Base-by-base conservation (phyloP, 768 basidiomycete genomes). In the Pleurotus cornucopiae region DNA sequence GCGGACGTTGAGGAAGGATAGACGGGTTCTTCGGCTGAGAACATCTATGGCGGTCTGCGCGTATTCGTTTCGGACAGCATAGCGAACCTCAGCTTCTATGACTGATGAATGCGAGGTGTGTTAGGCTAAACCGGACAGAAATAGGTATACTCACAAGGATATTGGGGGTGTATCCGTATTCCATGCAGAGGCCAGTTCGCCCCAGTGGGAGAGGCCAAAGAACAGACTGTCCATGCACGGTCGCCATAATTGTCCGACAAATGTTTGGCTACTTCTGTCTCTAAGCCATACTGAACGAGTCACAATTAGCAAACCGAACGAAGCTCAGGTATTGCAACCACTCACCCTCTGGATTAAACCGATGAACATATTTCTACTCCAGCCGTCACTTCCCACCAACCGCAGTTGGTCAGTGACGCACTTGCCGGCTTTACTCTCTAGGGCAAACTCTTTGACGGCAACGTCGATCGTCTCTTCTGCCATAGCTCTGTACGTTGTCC, bases 401-500 rank as follows among this genome's bases (percentile, higher is more conserved):
- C 89, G 84, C 64, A 97, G 68, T 46, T 78, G 77, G 45, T 89
- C 86, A 30, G 96, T 98, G 46, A 89, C 80, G 66, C 93, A 94
- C 6, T 78, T 81, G 23, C 75, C 81, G 16, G 73, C 78, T 56
- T 69, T 77, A 0, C 73, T 73, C 64, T 81, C 73, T 55, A 98
- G 73, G 25, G 73, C 77, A 73, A 91, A 97, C 40, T 81, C 81
- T 69, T 89, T 81, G 58, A 98, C 78, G 9, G 96, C 95, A 57
- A 79, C 76, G 69, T 98, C 90, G 45, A 98, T 88, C 0, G 94
- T 89, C 75, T 98, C 96, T 74, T 94, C 81, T 20, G 96, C 94
- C 96, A 98, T 97, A 30, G 86, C 87, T 48, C 91, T 77, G 74
- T 98, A 99, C 47, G 96, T 98, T 57, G 96, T 99, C 96, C 96